Percentiles rank a stretch among this genome's conserved stretches.
Evolutionary conservation across 345 rosid species (phyloP).

Genomic region (Aquilaria yunnanensis): DNA sequence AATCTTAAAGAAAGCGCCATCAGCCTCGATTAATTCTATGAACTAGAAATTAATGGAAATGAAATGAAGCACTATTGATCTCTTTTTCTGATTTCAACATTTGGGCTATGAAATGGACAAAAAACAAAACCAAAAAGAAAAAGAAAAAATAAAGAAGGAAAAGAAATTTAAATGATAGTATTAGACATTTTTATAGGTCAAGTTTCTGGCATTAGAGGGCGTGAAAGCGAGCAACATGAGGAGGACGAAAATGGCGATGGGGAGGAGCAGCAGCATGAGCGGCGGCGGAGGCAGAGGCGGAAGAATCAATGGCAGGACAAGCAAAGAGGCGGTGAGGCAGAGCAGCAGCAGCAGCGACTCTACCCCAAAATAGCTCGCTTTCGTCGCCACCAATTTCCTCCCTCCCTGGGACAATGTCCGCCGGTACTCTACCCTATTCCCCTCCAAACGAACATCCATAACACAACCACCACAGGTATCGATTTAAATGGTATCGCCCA

Average conservation of each 20-base stretch:
- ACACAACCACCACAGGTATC: no score
- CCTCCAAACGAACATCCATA: constrained; percentile 4
- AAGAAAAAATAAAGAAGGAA: neutral
- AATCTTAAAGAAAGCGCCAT: no score
- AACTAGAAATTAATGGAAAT: neutral
- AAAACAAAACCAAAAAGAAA: constrained; percentile 8
- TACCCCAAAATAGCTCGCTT: constrained; percentile 37
- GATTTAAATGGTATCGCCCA: no score
- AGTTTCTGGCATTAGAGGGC: constrained; percentile 45
- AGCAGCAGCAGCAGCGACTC: constrained; percentile 42
- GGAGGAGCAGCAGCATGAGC: constrained; percentile 54
- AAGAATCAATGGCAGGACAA: constrained; percentile 59
- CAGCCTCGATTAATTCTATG: no score
- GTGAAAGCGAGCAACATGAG: constrained; percentile 53
- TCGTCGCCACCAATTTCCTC: constrained; percentile 14
- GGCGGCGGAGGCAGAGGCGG: constrained; percentile 81
- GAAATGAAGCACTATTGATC: constrained; percentile 1
- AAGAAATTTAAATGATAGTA: no score
- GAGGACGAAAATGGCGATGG: constrained; percentile 40
- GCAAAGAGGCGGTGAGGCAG: constrained; percentile 48
- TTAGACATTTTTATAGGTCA: constrained; percentile 33
- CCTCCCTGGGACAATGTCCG: constrained; percentile 12
- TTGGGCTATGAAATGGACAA: neutral
- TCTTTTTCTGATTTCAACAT: constrained; percentile 1
- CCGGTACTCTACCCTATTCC: constrained; percentile 15